Percentiles rank a stretch among this genome's conserved stretches.
phyloP scores from a whole-genome alignment of 345 rosid species.

The Psidium friedrichsthalianum region DNA sequence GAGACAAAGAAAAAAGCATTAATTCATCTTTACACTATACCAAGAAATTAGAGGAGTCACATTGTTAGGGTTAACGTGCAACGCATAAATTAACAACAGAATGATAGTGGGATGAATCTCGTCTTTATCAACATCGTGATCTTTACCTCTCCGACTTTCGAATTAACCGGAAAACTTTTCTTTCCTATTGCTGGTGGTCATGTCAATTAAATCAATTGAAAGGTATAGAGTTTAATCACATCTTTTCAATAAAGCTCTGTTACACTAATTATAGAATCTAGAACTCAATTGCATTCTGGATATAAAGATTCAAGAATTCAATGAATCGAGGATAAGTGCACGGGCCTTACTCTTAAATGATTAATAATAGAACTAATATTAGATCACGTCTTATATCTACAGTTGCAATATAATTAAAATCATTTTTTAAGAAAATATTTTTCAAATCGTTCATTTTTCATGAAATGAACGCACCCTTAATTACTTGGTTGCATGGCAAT shows the following conservation, averaged over 20 bases:
- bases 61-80: not conserved
- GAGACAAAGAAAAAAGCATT: too few species aligned
- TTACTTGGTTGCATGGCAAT: too few species aligned
- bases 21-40: too few species aligned
- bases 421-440: too few species aligned
- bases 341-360: not conserved
- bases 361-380: not conserved
- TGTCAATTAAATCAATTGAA: not conserved
- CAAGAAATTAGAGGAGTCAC: too few species aligned
- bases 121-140: not conserved
- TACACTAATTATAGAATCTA: not conserved
- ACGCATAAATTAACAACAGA: not conserved
- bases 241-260: not conserved
- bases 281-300: not conserved
- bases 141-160: not conserved
- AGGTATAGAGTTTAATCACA: not conserved
- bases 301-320: not conserved
- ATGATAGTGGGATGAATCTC: not conserved
- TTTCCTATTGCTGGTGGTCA: not conserved
- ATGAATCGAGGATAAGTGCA: not conserved
- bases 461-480: too few species aligned
- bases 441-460: too few species aligned
- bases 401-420: too few species aligned
- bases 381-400: not conserved
- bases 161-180: not conserved